phyloP scores from a whole-genome alignment of 148 eudicot genomes.

The Fagopyrum tataricum region DNA sequence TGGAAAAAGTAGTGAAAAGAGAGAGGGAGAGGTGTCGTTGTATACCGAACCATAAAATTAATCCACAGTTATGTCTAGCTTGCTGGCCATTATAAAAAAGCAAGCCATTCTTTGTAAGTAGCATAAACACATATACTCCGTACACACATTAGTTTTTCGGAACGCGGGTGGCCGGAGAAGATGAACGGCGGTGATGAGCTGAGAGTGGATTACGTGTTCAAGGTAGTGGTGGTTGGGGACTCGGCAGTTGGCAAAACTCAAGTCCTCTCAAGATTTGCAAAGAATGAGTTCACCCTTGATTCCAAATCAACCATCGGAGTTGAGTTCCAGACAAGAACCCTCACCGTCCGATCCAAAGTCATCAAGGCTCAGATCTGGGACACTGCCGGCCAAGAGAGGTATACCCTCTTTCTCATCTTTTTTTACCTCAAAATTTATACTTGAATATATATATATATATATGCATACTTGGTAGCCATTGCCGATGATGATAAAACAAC shows the following conservation, averaged over 20 bases:
- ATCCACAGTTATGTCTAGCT: too few relatives aligned
- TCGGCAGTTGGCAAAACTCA: constrained; percentile 85
- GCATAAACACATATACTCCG: too few relatives aligned
- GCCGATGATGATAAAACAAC: too few relatives aligned
- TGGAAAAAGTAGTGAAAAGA: too few relatives aligned
- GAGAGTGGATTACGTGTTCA: constrained; percentile 75
- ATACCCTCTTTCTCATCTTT: background rate
- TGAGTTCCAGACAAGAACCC: constrained; percentile 77
- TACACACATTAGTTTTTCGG: too few relatives aligned
- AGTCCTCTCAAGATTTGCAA: constrained; percentile 54
- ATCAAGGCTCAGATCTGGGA: constrained; percentile 98
- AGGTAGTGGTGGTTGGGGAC: constrained; percentile 83
- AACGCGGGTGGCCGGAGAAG: constrained; percentile 3
- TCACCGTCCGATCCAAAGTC: constrained; percentile 52
- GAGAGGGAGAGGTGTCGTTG: too few relatives aligned
- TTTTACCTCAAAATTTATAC: background rate
- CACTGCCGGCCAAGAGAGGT: constrained; percentile 90
- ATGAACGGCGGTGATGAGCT: constrained; percentile 11
- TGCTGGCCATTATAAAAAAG: too few relatives aligned
- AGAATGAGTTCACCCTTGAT: constrained; percentile 67
- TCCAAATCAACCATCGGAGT: constrained; percentile 92
- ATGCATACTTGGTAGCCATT: too few relatives aligned
- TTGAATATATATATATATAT: too few relatives aligned
- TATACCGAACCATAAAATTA: too few relatives aligned
- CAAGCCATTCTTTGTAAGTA: background rate